phyloP scores from a whole-genome alignment of 2,329 filamentous ascomycete species.

The Trichoderma sp. region DNA sequence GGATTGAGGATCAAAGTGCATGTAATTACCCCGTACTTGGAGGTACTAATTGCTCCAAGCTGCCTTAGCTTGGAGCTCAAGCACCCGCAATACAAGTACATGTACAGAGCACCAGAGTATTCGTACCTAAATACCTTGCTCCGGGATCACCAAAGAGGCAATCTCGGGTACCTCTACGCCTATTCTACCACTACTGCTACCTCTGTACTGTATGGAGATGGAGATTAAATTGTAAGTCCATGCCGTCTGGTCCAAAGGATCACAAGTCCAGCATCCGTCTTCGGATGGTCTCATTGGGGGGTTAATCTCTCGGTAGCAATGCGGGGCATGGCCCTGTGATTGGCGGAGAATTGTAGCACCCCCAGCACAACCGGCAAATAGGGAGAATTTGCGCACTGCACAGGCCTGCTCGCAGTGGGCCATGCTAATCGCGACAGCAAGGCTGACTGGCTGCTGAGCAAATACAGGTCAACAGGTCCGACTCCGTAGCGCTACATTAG shows the following conservation, averaged over 20 bases:
- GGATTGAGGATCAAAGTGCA: background rate
- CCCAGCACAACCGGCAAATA: constrained; percentile 13
- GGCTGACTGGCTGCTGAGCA: background rate
- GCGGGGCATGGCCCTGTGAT: constrained; percentile 7
- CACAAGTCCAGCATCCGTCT: background rate
- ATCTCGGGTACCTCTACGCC: background rate
- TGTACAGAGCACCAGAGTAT: background rate
- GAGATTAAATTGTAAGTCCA: background rate
- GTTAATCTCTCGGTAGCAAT: constrained; percentile 8
- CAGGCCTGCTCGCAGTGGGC: background rate
- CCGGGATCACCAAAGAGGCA: background rate
- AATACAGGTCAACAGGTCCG: background rate
- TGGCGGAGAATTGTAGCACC: constrained; percentile 20
- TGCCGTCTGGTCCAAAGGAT: background rate
- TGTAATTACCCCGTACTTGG: background rate
- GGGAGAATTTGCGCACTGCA: constrained; percentile 19
- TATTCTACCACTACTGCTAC: background rate
- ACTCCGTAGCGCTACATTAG: background rate
- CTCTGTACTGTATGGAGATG: background rate
- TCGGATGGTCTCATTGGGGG: constrained; percentile 16
- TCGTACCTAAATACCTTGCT: background rate
- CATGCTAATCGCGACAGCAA: background rate
- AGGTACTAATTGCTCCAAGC: background rate
- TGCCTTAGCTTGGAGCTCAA: background rate
- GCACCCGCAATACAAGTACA: background rate